A percentile compares a stretch with the other conserved stretches of the same genome.
phyloP scores from a whole-genome alignment of 1,284 basidiomycete species.

The Pterulicium gracile region DNA sequence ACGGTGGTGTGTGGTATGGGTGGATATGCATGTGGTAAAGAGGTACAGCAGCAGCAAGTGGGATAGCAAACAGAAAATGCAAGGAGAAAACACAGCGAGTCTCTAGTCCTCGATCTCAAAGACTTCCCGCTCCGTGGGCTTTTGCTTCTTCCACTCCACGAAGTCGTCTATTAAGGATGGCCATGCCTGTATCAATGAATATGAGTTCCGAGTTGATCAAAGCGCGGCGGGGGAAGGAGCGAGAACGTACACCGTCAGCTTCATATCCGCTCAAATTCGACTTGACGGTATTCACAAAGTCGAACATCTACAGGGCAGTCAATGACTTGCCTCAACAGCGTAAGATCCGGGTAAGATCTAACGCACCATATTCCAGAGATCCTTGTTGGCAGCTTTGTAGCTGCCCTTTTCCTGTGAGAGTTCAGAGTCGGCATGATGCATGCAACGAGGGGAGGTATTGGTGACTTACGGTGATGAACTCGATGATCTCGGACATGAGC shows the following conservation, averaged over 20 bases:
- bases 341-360: conserved; percentile 12
- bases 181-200: conserved; percentile 46
- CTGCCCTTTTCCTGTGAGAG: conserved; percentile 40
- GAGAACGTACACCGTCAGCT: conserved; percentile 49
- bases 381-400: conserved; percentile 70
- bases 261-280: conserved; percentile 53
- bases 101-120: not conserved
- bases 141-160: conserved; percentile 46
- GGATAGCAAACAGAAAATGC: no score
- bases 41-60: not conserved
- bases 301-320: conserved; percentile 45
- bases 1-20: not conserved
- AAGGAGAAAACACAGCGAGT: no score
- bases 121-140: not conserved
- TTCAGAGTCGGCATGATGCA: conserved; percentile 5
- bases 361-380: conserved; percentile 70
- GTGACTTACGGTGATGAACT: conserved; percentile 50
- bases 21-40: not conserved
- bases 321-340: conserved; percentile 8
- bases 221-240: conserved; percentile 7
- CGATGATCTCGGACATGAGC: conserved; percentile 46
- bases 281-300: conserved; percentile 61
- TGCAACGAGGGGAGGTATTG: conserved; percentile 1
- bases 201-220: conserved; percentile 4
- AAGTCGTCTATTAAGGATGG: conserved; percentile 70